These are phyloP conservation scores for Xylariaceae sp. DNA, from an alignment of 2,329 filamentous ascomycete species.

Conservation along the genomic window DNA sequence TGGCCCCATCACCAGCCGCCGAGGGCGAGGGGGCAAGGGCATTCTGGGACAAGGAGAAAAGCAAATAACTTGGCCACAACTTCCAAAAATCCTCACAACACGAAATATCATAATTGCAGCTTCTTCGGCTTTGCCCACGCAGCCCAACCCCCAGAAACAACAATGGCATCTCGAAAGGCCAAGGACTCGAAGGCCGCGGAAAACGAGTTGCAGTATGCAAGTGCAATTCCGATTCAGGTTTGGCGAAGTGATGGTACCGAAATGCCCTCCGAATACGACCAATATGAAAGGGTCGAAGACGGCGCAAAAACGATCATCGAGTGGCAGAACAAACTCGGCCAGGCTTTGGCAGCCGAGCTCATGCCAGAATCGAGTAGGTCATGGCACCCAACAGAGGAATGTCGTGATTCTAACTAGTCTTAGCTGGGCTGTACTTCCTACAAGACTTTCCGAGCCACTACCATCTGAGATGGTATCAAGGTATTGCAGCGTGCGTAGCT, in stretches of 20 bases:
- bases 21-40: not conserved
- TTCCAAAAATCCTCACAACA: no score
- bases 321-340: slow-evolving; percentile 33
- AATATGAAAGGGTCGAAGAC: slow-evolving; percentile 27
- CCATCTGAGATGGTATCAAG: slow-evolving; percentile 31
- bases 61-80: not conserved
- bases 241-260: slow-evolving; percentile 29
- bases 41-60: not conserved
- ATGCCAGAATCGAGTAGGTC: slow-evolving; percentile 27
- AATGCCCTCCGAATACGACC: slow-evolving; percentile 24
- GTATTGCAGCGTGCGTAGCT: not conserved
- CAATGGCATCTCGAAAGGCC: slow-evolving; percentile 25
- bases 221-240: slow-evolving; percentile 15
- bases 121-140: no score
- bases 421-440: slow-evolving; percentile 26
- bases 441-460: slow-evolving; percentile 28
- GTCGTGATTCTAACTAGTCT: slow-evolving; percentile 16
- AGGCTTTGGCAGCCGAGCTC: slow-evolving; percentile 27
- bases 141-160: not conserved
- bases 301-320: slow-evolving; percentile 25
- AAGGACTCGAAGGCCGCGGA: slow-evolving; percentile 22
- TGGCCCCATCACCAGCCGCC: not conserved
- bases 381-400: not conserved
- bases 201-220: slow-evolving; percentile 14
- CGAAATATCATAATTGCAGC: not conserved